phyloP scores from a whole-genome alignment of 208 protist genomes.

The Wallacemonas sp. region DNA sequence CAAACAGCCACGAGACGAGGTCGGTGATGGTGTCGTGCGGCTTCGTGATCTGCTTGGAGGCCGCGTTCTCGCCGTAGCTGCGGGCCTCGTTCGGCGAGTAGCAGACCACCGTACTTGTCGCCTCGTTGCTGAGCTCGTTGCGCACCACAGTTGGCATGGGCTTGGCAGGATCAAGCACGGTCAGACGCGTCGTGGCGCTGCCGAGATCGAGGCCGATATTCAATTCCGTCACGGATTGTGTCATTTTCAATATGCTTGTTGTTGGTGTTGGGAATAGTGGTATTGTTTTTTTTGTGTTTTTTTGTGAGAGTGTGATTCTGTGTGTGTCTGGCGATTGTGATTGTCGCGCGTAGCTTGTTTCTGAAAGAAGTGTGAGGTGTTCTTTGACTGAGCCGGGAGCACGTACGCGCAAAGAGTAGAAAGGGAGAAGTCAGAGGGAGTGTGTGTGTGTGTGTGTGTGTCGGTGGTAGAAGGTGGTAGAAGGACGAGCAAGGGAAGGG shows the following conservation, averaged over 20 bases:
- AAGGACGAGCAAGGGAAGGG: too few species aligned
- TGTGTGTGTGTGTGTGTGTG: too few species aligned
- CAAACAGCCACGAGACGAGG: slow-evolving; percentile 55
- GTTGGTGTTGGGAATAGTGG: neutral
- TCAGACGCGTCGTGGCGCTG: slow-evolving; percentile 52
- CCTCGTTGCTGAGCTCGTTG: slow-evolving; percentile 74
- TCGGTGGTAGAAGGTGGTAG: too few species aligned
- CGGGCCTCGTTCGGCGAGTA: slow-evolving; percentile 54
- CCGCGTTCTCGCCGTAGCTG: slow-evolving; percentile 64
- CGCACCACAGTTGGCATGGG: slow-evolving; percentile 70
- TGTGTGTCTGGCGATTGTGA: neutral
- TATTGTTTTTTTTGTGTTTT: slow-evolving; percentile 1
- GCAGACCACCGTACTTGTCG: slow-evolving; percentile 56
- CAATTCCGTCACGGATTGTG: neutral
- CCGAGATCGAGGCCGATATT: slow-evolving; percentile 67
- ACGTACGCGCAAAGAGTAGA: too few species aligned
- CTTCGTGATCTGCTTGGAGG: slow-evolving; percentile 59
- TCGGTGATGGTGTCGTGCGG: slow-evolving; percentile 53
- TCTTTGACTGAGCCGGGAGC: too few species aligned
- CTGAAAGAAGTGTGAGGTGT: too few species aligned
- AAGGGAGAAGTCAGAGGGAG: too few species aligned
- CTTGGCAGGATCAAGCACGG: slow-evolving; percentile 44
- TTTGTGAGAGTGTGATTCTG: neutral
- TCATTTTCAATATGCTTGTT: neutral
- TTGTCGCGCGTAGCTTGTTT: too few species aligned